Percentiles rank a stretch among this genome's conserved stretches.
phyloP scores from a whole-genome alignment of 495 filamentous ascomycete genomes.

The Talaromyces ruber region DNA sequence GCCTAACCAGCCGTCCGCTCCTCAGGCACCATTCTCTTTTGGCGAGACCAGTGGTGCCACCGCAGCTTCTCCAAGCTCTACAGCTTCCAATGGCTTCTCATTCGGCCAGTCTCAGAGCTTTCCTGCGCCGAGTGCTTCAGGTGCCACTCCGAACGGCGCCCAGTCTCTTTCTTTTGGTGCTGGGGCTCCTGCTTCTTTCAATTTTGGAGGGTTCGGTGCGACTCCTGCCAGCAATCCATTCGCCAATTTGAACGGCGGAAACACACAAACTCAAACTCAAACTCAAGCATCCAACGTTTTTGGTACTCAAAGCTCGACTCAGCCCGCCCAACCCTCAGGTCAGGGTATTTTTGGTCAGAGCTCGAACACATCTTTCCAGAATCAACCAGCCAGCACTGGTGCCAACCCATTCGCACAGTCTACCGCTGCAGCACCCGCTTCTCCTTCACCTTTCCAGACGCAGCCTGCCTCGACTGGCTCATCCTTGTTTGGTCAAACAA shows the following conservation, averaged over 20 bases:
- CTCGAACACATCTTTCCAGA: not conserved
- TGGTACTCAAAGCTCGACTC: conserved; percentile 13
- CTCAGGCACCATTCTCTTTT: conserved; percentile 13
- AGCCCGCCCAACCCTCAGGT: conserved; percentile 11
- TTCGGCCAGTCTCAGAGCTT: conserved; percentile 43
- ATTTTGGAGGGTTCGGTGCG: conserved; percentile 21
- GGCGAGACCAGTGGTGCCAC: conserved; percentile 19
- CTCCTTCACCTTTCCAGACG: conserved; percentile 10
- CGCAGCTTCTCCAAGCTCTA: conserved; percentile 18
- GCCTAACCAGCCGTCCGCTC: not conserved
- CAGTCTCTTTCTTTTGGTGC: conserved; percentile 33
- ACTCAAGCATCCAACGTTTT: conserved; percentile 21
- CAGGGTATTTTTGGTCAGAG: conserved; percentile 17
- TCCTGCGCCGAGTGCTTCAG: conserved; percentile 24
- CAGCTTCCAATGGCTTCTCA: conserved; percentile 26
- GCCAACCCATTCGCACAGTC: conserved; percentile 13
- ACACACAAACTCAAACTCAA: conserved; percentile 13
- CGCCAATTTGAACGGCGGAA: conserved; percentile 17
- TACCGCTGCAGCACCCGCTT: conserved; percentile 5
- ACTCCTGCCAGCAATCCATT: conserved; percentile 33
- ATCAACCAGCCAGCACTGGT: not conserved
- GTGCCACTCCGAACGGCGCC: conserved; percentile 20
- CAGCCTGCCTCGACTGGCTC: conserved; percentile 11
- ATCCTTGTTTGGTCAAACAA: conserved; percentile 17
- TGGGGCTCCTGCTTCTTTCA: conserved; percentile 25